A percentile compares a stretch with the other conserved stretches of the same genome.
These are phyloP conservation scores for Candida dubliniensis DNA, from an alignment of 1,139 yeast genomes.

Conservation along the genomic window DNA sequence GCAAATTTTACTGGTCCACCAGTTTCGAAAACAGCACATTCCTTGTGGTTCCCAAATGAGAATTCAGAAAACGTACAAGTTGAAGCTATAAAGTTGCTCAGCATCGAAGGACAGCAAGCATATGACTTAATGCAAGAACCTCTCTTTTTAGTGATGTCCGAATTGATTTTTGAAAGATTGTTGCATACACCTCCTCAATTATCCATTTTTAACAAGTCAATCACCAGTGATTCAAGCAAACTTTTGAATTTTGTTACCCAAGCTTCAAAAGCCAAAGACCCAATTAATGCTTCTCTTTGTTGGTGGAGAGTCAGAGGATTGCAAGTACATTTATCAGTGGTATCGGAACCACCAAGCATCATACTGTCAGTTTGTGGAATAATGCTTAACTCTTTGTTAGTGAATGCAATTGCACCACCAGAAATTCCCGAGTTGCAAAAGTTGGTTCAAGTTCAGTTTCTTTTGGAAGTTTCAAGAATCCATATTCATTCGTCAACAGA, in stretches of 20 bases:
- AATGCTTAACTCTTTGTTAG: conserved; percentile 35
- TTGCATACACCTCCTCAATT: conserved; percentile 30
- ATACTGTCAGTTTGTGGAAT: conserved; percentile 42
- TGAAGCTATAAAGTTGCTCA: conserved; percentile 40
- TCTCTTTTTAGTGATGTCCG: conserved; percentile 46
- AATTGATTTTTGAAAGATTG: conserved; percentile 52
- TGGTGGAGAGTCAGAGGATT: conserved; percentile 79
- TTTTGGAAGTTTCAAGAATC: conserved; percentile 66
- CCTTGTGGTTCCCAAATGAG: conserved; percentile 31
- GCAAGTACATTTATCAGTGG: conserved; percentile 59
- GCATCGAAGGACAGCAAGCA: conserved; percentile 61
- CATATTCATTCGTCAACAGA: conserved; percentile 63
- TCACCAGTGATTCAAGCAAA: conserved; percentile 18
- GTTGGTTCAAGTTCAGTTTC: conserved; percentile 47
- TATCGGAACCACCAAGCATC: conserved; percentile 57
- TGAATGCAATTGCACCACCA: conserved; percentile 30
- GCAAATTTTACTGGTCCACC: conserved; percentile 85
- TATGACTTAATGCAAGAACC: conserved; percentile 63
- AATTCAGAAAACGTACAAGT: conserved; percentile 30
- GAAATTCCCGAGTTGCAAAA: conserved; percentile 28
- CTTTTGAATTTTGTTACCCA: conserved; percentile 23
- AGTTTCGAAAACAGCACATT: conserved; percentile 36
- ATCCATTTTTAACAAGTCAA: conserved; percentile 22
- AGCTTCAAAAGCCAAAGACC: conserved; percentile 21
- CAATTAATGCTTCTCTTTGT: conserved; percentile 46